Percentiles rank a stretch among this genome's conserved stretches.
phyloP scores from a whole-genome alignment of 441 rosid species.

The Sinapis alba region DNA sequence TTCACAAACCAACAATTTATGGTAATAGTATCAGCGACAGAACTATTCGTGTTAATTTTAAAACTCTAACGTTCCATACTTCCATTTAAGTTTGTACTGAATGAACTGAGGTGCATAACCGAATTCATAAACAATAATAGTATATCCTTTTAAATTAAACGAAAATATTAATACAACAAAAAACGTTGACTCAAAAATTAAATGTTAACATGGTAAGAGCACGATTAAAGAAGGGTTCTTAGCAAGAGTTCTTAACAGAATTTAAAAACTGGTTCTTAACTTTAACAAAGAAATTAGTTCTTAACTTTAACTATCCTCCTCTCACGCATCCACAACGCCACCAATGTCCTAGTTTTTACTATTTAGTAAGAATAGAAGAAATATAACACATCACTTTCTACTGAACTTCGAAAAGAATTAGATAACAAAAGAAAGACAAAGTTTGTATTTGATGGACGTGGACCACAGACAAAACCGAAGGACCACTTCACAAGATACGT shows the following conservation, averaged over 20 bases:
- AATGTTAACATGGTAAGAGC: neutral
- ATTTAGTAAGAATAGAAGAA: neutral
- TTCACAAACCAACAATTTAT: neutral
- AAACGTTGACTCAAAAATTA: neutral
- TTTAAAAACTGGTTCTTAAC: no score
- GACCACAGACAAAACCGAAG: slow-evolving; percentile 32
- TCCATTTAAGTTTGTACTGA: neutral
- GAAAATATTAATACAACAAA: neutral
- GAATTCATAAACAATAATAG: neutral
- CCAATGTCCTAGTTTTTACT: neutral
- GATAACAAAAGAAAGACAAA: slow-evolving; percentile 32
- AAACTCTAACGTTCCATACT: neutral
- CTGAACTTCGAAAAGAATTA: neutral
- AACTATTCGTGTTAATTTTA: neutral
- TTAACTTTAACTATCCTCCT: no score
- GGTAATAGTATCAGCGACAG: neutral
- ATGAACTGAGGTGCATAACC: neutral
- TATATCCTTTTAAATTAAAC: neutral
- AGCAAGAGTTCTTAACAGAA: no score
- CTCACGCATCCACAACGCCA: no score
- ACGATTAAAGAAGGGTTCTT: no score
- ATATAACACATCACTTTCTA: neutral
- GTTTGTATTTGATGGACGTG: slow-evolving; percentile 24
- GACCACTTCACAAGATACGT: slow-evolving; percentile 32
- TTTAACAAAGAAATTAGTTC: no score